Evolutionary conservation across 169 alveolate species (phyloP), one percentile per base, ranked within the genome.

Genomic region (Plasmodium falciparum): DNA sequence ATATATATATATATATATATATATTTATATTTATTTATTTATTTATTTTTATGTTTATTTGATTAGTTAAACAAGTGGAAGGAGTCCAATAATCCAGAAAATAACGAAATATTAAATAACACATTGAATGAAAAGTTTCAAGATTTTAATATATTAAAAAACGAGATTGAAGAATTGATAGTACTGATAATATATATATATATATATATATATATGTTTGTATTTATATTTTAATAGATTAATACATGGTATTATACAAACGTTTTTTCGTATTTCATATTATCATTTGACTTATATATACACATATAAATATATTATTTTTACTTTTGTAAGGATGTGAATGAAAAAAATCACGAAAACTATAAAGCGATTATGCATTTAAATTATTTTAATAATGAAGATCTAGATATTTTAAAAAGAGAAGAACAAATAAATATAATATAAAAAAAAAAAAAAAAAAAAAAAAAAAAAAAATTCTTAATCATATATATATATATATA

Each of bases 281-380:
- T 33, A 33, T 33, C 45, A 4, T 33, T 33, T 3, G 45, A 33
- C 8, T 13, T n/a, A 56, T 2, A 56, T 56, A 26, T 22, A 62
- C 7, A 17, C 39, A 22, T 24, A 13, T 62, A 8, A 15, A 12
- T 56, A 15, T 56, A 5, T 12, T 12, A 11, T 56, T 15, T 56
- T 12, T 22, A 56, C 13, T 56, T 22, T 62, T 22, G 5, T 62
- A 17, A 78, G 89, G 89, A 78, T n/a, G 6, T 17, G 45, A 50
- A 78, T 66, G 78, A 78, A 65, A 26, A 65, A 50, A 78, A 78
- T 33, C 65, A 50, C 9, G 89, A 78, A 52, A 59, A 65, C 26
- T 78, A 78, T 59, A 76, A 78, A 59, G 75, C 89, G 7, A 65
- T 78, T 13, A 78, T 78, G 89, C 89, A 78, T 49, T 70, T 78